phyloP scores from a whole-genome alignment of 306 rosid species.

The Begonia fuchsioides region DNA sequence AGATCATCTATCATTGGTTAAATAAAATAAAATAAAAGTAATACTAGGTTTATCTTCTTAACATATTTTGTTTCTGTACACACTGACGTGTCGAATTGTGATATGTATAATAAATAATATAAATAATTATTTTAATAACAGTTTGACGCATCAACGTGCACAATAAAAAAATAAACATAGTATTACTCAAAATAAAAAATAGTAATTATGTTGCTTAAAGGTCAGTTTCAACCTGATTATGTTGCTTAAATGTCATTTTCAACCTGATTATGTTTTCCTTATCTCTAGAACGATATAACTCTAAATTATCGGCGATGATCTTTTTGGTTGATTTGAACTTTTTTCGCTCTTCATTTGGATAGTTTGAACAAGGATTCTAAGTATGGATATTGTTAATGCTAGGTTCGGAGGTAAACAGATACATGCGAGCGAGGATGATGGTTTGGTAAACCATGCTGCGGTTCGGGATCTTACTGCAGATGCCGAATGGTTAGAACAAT shows the following conservation, averaged over 20 bases:
- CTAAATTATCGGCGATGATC: not conserved
- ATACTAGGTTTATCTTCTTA: too few relatives aligned
- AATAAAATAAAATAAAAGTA: too few relatives aligned
- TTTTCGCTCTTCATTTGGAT: not conserved
- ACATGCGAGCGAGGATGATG: conserved; percentile 88
- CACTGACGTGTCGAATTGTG: too few relatives aligned
- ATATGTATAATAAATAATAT: too few relatives aligned
- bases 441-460: conserved; percentile 52
- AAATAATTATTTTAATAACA: too few relatives aligned
- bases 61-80: too few relatives aligned
- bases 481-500: conserved; percentile 65
- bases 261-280: not conserved
- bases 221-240: too few relatives aligned
- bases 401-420: conserved; percentile 94
- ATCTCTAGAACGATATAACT: not conserved
- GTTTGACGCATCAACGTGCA: too few relatives aligned
- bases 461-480: conserved; percentile 62
- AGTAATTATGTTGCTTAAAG: too few relatives aligned
- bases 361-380: not conserved
- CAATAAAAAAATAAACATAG: too few relatives aligned
- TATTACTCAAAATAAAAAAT: too few relatives aligned
- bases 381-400: conserved; percentile 3
- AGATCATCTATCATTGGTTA: not conserved
- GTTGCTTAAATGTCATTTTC: not conserved
- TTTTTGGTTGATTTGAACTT: not conserved